Base-by-base conservation (phyloP, 495 filamentous ascomycete genomes). In the Aspergillus funiculosus region DNA sequence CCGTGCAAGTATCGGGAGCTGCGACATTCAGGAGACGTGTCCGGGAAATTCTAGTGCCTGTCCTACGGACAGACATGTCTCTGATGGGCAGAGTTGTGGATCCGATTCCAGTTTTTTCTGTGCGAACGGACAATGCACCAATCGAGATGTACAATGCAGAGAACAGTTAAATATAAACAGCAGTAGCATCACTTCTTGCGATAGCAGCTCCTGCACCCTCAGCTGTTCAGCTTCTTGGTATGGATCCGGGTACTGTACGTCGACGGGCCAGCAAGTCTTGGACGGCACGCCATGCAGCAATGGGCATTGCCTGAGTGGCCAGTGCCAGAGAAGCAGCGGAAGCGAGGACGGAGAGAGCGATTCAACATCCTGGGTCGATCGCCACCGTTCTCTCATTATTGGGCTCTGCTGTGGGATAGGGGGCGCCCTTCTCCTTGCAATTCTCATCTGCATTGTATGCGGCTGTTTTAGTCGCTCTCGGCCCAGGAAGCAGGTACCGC, bases 91-190 rank as follows among this genome's bases (percentile, higher is more conserved):
- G 44, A 60, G 51, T n/a, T 89, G 87, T 57, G 66, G 65, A 27
- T 68, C 64, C 27, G 64, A 65, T 15, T 54, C 51, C 14, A 67
- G 74, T 3, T 68, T 91, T 11, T 66, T 76, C 37, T 95, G 89
- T 60, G 84, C 89, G 32, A 85, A 80, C 27, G 89, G 89, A 6
- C 87, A 91, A 60, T 95, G 89, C 62, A 95, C 89, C 24, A 87
- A 79, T 35, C 79, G 88, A 50, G 80, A 94, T 57, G 69, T 78
- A 15, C 52, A 54, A 26, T 54, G 52, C 13, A 42, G 29, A 21
- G 42, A 20, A 9, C 20, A 17, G 21, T 8, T 54, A 2, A 4
- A 15, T 5, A 19, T 11, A 1, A 40, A 46, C 13, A 43, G 27
- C 21, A 39, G 37, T 4, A 36, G 22, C 0, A 25, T 54, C 1